A percentile compares a stretch with the other conserved stretches of the same genome.
Conservation (phyloP, 2,329 filamentous ascomycete genomes). For the Colletotrichum liriopes region DNA sequence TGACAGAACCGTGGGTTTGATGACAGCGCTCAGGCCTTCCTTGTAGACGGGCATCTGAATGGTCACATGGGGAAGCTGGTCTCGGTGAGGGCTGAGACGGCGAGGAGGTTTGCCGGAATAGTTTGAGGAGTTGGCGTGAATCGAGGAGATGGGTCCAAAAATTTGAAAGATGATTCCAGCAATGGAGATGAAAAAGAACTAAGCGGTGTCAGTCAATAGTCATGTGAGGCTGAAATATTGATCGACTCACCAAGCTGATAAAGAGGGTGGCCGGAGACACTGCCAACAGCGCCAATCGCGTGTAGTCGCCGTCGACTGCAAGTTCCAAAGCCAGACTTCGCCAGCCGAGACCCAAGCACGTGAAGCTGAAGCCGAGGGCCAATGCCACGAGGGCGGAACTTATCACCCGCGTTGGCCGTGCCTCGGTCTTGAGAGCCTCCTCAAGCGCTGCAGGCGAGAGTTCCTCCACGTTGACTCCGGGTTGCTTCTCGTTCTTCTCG, state of each 20-base stretch:
- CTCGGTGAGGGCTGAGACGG: slow-evolving; percentile 51
- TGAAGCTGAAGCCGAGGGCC: slow-evolving; percentile 67
- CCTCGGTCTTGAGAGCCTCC: slow-evolving; percentile 55
- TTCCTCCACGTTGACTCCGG: slow-evolving; percentile 56
- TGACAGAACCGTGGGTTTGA: slow-evolving; percentile 65
- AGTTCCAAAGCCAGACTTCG: slow-evolving; percentile 69
- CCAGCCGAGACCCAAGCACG: slow-evolving; percentile 71
- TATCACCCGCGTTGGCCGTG: slow-evolving; percentile 67
- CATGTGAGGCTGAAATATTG: too few species aligned
- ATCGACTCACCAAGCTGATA: slow-evolving; percentile 63
- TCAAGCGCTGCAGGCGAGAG: slow-evolving; percentile 61
- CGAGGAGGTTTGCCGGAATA: slow-evolving; percentile 58
- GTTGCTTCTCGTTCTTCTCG: slow-evolving; percentile 59
- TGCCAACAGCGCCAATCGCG: slow-evolving; percentile 68
- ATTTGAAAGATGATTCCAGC: slow-evolving; percentile 60
- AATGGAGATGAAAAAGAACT: slow-evolving; percentile 63
- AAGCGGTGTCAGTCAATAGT: slow-evolving; percentile 33
- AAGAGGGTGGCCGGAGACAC: slow-evolving; percentile 71
- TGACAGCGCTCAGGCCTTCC: slow-evolving; percentile 57
- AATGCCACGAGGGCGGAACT: slow-evolving; percentile 68
- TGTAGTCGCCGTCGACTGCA: slow-evolving; percentile 66
- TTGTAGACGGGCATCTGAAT: slow-evolving; percentile 64
- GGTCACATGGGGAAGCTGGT: slow-evolving; percentile 58
- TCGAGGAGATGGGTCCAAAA: slow-evolving; percentile 63
- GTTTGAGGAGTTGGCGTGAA: slow-evolving; percentile 61